phyloP scores from a whole-genome alignment of 2,329 filamentous ascomycete species.

The Akanthomyces uredinophilus region DNA sequence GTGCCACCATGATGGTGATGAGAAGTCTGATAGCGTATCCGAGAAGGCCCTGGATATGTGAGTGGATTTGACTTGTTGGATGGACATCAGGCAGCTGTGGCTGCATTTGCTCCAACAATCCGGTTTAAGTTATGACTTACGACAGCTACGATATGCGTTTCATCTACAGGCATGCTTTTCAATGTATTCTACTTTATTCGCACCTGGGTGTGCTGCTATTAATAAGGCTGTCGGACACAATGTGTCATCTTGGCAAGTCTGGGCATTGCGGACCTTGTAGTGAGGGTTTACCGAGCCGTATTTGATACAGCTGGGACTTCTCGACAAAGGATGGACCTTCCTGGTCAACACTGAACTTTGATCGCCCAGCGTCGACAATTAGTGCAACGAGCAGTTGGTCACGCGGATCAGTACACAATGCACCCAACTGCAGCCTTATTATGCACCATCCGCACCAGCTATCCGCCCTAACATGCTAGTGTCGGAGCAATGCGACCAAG shows the following conservation, averaged over 20 bases:
- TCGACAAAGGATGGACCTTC: neutral
- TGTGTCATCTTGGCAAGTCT: neutral
- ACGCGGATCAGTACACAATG: neutral
- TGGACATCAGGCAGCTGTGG: neutral
- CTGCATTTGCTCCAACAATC: neutral
- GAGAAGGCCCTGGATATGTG: conserved; percentile 20
- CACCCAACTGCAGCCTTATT: neutral
- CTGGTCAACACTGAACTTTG: neutral
- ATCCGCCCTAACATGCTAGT: neutral
- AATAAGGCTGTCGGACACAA: neutral
- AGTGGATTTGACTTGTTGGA: neutral
- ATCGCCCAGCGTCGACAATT: neutral
- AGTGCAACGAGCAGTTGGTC: neutral
- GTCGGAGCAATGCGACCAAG: neutral
- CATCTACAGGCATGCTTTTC: neutral
- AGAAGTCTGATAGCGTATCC: conserved; percentile 15
- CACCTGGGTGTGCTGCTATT: neutral
- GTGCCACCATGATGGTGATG: conserved; percentile 17
- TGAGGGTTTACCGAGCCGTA: neutral
- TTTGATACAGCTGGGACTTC: neutral
- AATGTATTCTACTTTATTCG: neutral
- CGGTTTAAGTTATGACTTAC: conserved; percentile 1
- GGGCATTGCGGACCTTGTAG: neutral
- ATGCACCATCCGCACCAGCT: neutral
- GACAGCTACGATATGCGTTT: neutral